Percentiles rank a stretch among this genome's conserved stretches.
Conservation (phyloP, 352 stramenopile species). For the Pythium phragmiticola region DNA sequence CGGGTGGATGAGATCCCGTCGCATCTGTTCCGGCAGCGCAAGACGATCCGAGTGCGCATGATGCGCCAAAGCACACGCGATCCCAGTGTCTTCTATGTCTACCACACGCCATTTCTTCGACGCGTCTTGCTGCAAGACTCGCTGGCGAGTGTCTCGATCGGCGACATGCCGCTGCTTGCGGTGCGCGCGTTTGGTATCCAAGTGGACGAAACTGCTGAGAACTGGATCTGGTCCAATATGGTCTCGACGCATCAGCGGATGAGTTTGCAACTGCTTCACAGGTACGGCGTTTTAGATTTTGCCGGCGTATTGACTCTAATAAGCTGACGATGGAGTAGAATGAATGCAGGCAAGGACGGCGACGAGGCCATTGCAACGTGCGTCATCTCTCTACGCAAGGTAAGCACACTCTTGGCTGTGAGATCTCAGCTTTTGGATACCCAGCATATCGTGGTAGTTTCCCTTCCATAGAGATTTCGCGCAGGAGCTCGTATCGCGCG, state of each 20-base stretch:
- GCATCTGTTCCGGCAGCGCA: constrained; percentile 61
- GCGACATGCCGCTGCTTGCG: constrained; percentile 38
- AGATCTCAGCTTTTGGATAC: background rate
- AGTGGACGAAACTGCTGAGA: constrained; percentile 65
- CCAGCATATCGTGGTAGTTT: constrained; percentile 24
- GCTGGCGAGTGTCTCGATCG: constrained; percentile 32
- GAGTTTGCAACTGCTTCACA: constrained; percentile 54
- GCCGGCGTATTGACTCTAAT: background rate
- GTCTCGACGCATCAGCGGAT: constrained; percentile 65
- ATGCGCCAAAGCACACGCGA: constrained; percentile 62
- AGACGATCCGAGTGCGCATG: constrained; percentile 73
- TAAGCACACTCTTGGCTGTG: constrained; percentile 11
- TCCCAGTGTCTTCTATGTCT: constrained; percentile 79
- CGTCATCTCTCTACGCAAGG: constrained; percentile 44
- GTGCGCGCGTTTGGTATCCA: constrained; percentile 72
- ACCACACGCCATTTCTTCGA: constrained; percentile 72
- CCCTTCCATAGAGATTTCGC: constrained; percentile 57
- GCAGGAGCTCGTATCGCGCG: constrained; percentile 54
- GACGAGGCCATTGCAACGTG: constrained; percentile 45
- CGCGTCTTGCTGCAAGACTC: constrained; percentile 60
- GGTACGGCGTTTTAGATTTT: constrained; percentile 30
- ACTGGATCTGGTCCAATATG: constrained; percentile 68
- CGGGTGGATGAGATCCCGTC: constrained; percentile 60
- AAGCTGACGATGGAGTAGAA: background rate
- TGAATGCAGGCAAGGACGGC: constrained; percentile 4